These are phyloP conservation scores for Metschnikowia amazonensis DNA, from an alignment of 805 yeast species.

Conservation along the genomic window DNA sequence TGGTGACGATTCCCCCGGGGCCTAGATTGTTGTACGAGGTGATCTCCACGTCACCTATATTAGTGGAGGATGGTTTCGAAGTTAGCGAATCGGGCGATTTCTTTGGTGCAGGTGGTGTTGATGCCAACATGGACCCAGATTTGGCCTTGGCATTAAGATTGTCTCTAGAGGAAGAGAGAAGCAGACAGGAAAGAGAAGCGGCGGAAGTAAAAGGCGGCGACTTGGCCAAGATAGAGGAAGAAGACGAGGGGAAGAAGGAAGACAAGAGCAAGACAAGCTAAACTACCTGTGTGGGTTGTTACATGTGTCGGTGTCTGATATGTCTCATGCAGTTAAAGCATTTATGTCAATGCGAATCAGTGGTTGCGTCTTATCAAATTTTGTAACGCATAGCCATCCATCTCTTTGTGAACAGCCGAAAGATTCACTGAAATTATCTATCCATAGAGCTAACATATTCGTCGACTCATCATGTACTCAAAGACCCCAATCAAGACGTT, in stretches of 20 bases:
- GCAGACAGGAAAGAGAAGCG: slow-evolving; percentile 79
- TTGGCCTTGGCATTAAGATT: slow-evolving; percentile 91
- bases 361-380: neutral
- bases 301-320: neutral
- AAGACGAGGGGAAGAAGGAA: slow-evolving; percentile 19
- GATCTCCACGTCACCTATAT: slow-evolving; percentile 70
- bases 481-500: neutral
- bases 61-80: slow-evolving; percentile 60
- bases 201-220: slow-evolving; percentile 25
- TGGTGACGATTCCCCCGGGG: slow-evolving; percentile 85
- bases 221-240: slow-evolving; percentile 33
- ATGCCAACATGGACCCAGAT: slow-evolving; percentile 94
- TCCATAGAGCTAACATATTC: neutral
- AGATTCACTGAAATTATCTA: neutral
- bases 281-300: neutral
- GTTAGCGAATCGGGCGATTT: slow-evolving; percentile 38
- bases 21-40: slow-evolving; percentile 80
- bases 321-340: neutral
- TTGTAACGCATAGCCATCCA: neutral
- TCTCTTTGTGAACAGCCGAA: slow-evolving; percentile 1
- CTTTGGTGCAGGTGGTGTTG: slow-evolving; percentile 46
- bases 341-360: neutral
- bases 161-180: slow-evolving; percentile 91
- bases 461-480: neutral
- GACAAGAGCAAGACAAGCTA: slow-evolving; percentile 5